phyloP scores from a whole-genome alignment of 371 early-diverging fungal species.

The Batrachochytrium dendrobatidis region DNA sequence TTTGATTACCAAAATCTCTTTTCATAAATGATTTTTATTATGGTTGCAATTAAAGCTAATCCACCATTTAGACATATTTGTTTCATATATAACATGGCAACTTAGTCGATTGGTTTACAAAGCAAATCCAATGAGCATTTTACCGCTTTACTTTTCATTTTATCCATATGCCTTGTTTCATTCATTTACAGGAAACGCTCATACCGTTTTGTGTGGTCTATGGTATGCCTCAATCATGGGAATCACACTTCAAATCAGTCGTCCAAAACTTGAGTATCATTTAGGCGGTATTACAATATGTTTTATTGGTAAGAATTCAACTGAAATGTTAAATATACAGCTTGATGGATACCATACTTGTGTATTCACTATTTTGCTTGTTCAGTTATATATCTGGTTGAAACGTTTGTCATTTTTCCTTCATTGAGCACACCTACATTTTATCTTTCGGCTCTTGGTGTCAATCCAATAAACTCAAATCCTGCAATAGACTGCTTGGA shows the following conservation, averaged over 20 bases:
- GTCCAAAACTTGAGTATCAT: constrained; percentile 16
- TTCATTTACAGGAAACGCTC: constrained; percentile 18
- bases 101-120: constrained; percentile 15
- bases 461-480: background rate
- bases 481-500: background rate
- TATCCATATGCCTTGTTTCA: constrained; percentile 25
- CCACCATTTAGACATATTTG: constrained; percentile 23
- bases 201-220: constrained; percentile 21
- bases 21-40: no score
- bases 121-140: constrained; percentile 16
- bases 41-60: no score
- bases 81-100: constrained; percentile 11
- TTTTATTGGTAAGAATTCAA: constrained; percentile 14
- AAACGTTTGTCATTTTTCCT: background rate
- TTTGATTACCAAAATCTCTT: no score
- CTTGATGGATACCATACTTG: background rate
- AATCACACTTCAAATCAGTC: constrained; percentile 29
- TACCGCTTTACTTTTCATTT: constrained; percentile 26
- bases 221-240: constrained; percentile 32
- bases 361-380: background rate
- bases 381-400: background rate
- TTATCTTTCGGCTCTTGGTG: background rate
- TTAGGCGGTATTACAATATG: constrained; percentile 8
- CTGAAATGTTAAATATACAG: background rate
- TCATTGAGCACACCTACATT: background rate